Base-by-base conservation (phyloP, 306 rosid genomes). In the Lablab purpureus region DNA sequence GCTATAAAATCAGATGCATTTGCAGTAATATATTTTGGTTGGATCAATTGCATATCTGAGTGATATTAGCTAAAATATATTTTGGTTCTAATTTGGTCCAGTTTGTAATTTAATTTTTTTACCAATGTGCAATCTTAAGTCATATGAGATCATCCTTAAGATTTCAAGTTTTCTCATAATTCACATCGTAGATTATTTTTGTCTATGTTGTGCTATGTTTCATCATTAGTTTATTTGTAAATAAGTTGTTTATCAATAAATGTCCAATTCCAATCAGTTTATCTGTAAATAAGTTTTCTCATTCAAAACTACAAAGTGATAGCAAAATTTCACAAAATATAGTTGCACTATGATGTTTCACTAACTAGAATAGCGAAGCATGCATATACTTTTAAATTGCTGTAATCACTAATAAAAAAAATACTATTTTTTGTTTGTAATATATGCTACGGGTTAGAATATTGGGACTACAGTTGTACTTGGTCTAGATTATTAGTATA, bases 131-230 rank as follows among this genome's bases (percentile, higher is more conserved):
- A 41, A 19, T 45, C 52, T 37, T 18, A 65, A 67, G 40, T 58
- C 30, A 47, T 45, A 6, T 82, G 37, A 40, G 65, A 21, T 21
- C 7, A 1, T 75, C 54, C 12, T 27, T 54, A 41, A 74, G 41
- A 71, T 41, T 55, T 55, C 58, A 66, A 49, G 15, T 68, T 40
- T 32, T 79, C 43, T 63, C 30, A 55, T 10, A 41, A 27, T 43
- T 40, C 47, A 58, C 68, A 36, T 27, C 66, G 56, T 32, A 14
- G 52, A 71, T 81, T 6, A 19, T 47, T 70, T 81, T 54, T 77
- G 40, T 51, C 59, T 50, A 37, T 59, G 58, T n/a, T 66, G 34
- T 56, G 55, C 52, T 18, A 15, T 65, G 64, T 19, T 32, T 64
- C 63, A 34, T 21, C 46, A 21, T 30, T 74, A 46, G 45, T 75